Evolutionary conservation across 129 eudicot genomes (phyloP), one percentile per base, ranked within the genome.

Genomic region (Escallonia rubra): DNA sequence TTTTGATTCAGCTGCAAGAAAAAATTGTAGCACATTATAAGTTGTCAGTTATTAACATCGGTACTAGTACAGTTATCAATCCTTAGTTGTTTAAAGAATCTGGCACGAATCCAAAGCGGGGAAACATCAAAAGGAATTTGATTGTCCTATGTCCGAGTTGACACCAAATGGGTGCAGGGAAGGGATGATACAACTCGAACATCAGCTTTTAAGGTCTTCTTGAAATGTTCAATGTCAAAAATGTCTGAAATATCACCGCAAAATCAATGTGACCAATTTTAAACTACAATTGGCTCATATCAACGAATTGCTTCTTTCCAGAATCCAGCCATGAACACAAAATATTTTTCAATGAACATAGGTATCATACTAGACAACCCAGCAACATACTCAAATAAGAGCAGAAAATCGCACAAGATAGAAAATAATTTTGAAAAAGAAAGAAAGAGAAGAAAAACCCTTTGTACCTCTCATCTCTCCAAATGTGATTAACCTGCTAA

Each of bases 161-260:
- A 83, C 98, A 90, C 88, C 69, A 91, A 68, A 76, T 88, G 95
- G n/a, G 95, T 91, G 5, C 96, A 91, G 38, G 98, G 98, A 59
- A 91, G 81, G 10, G 98, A 88, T 40, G 96, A 85, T 10, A 91
- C 81, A 42, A 91, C 78, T 56, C 95, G 67, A 14, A 91, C 98
- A 76, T 91, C 98, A 66, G 86, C 58, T 3, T 85, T 87, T 73
- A 91, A 61, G 41, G 82, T 86, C 63, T 74, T 84, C 85, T 91
- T 91, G 86, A 91, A 91, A 67, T 91, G 91, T 11, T 91, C 98
- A 78, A 88, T 76, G 74, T 91, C 98, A 76, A 91, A 91, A 76
- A 91, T 91, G 76, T 91, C 98, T 59, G 91, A 75, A 79, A 91
- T 88, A 64, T 91, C 98, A 82, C 98, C 88, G 91, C 82, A 77